Evolutionary conservation across 2,329 filamentous ascomycete genomes (phyloP).

Genomic region (Rutstroemia sydowiana): DNA sequence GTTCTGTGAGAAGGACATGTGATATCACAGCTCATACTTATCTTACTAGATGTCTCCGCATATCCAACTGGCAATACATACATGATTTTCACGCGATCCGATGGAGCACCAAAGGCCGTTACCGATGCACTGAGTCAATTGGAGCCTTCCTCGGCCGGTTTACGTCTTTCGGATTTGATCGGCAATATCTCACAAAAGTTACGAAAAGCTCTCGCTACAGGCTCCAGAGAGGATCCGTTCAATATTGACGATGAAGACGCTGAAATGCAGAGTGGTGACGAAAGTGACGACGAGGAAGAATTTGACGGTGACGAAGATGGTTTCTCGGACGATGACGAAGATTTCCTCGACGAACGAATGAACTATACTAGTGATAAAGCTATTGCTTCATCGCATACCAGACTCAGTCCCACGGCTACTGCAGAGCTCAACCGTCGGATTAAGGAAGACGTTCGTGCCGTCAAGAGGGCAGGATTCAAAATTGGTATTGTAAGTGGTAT

Average conservation of each 20-base stretch:
- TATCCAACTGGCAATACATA: slow-evolving; percentile 43
- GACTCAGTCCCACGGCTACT: slow-evolving; percentile 13
- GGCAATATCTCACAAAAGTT: slow-evolving; percentile 20
- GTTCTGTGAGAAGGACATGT: background rate
- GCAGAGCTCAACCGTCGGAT: slow-evolving; percentile 34
- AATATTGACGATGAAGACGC: slow-evolving; percentile 31
- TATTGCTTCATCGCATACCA: slow-evolving; percentile 3
- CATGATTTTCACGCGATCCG: slow-evolving; percentile 45
- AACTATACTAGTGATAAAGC: background rate
- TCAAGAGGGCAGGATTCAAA: slow-evolving; percentile 60
- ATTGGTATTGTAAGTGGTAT: slow-evolving; percentile 54
- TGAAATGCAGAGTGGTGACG: slow-evolving; percentile 21
- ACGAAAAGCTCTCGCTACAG: slow-evolving; percentile 16
- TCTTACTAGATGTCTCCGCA: slow-evolving; percentile 43
- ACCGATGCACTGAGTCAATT: slow-evolving; percentile 29
- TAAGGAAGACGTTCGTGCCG: slow-evolving; percentile 51
- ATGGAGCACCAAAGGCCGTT: slow-evolving; percentile 37
- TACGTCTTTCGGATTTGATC: slow-evolving; percentile 22
- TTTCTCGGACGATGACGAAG: slow-evolving; percentile 14
- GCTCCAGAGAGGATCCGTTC: slow-evolving; percentile 14
- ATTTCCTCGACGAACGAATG: slow-evolving; percentile 19
- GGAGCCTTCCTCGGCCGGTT: slow-evolving; percentile 17
- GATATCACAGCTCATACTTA: background rate
- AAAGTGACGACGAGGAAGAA: slow-evolving; percentile 19
- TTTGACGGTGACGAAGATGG: slow-evolving; percentile 17